phyloP scores from a whole-genome alignment of 2,329 filamentous ascomycete species.

The Penicillium thymicola region DNA sequence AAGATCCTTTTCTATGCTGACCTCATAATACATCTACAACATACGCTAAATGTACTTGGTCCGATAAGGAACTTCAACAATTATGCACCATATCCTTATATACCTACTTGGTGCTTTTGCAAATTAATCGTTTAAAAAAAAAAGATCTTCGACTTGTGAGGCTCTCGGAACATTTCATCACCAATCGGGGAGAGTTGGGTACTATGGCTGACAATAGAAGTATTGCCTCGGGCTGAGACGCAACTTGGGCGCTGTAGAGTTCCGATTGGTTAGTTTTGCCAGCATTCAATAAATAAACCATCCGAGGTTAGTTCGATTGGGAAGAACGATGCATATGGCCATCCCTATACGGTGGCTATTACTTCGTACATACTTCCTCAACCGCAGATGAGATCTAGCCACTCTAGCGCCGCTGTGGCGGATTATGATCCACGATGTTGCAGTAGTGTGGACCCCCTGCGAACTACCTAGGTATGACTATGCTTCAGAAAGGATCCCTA shows the following conservation, averaged over 20 bases:
- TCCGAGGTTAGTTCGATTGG: neutral
- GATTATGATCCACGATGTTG: neutral
- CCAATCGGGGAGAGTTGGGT: neutral
- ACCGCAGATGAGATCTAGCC: neutral
- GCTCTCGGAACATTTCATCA: neutral
- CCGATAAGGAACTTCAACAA: neutral
- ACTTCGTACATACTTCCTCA: neutral
- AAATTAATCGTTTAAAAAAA: neutral
- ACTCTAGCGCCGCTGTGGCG: constrained; percentile 5
- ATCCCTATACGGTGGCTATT: neutral
- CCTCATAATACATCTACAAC: neutral
- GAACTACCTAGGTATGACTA: neutral
- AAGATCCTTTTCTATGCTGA: neutral
- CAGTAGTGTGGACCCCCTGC: neutral
- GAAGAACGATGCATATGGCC: neutral
- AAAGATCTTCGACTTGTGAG: neutral
- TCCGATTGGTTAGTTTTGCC: constrained; percentile 1
- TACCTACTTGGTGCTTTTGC: neutral
- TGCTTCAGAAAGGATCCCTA: neutral
- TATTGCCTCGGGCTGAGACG: constrained; percentile 5
- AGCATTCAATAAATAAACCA: neutral
- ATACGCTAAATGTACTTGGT: neutral
- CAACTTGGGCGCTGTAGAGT: neutral
- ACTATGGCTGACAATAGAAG: neutral
- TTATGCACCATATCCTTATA: neutral